phyloP scores from a whole-genome alignment of 352 stramenopile genomes.

The Globisporangium mamillatum region DNA sequence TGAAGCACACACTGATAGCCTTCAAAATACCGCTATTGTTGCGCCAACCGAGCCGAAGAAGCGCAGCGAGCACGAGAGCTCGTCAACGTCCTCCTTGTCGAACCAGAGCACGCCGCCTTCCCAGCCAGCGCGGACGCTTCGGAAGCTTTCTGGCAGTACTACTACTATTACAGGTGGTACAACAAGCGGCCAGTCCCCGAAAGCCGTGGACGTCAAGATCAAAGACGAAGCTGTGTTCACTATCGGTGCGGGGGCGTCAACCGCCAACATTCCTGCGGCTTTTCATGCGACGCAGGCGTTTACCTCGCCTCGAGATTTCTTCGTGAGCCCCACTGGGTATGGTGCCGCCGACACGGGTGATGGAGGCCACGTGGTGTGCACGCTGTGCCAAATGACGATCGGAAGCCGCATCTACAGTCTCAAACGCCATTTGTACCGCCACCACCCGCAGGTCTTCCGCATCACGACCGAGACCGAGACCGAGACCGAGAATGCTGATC shows the following conservation, averaged over 20 bases:
- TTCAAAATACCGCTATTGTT: neutral
- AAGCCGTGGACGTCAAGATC: neutral
- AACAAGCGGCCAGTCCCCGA: neutral
- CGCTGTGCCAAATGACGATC: conserved; percentile 44
- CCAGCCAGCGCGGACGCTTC: neutral
- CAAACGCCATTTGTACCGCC: conserved; percentile 44
- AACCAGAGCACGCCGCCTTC: neutral
- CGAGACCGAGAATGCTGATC: neutral
- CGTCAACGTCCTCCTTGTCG: neutral
- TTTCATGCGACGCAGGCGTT: conserved; percentile 37
- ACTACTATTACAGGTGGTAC: neutral
- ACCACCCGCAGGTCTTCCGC: conserved; percentile 47
- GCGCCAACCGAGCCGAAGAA: neutral
- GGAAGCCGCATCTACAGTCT: conserved; percentile 44
- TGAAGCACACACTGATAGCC: too few relatives aligned
- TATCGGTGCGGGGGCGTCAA: conserved; percentile 3
- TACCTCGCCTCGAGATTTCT: conserved; percentile 42
- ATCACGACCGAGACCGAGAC: conserved; percentile 4
- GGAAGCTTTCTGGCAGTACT: neutral
- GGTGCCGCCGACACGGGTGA: conserved; percentile 16
- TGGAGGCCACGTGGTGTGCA: conserved; percentile 34
- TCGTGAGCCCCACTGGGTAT: conserved; percentile 21
- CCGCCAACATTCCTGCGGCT: conserved; percentile 29
- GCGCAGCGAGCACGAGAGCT: neutral
- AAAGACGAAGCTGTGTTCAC: neutral